phyloP scores from a whole-genome alignment of 2,329 filamentous ascomycete genomes.

The Neonectria neomacrospora region DNA sequence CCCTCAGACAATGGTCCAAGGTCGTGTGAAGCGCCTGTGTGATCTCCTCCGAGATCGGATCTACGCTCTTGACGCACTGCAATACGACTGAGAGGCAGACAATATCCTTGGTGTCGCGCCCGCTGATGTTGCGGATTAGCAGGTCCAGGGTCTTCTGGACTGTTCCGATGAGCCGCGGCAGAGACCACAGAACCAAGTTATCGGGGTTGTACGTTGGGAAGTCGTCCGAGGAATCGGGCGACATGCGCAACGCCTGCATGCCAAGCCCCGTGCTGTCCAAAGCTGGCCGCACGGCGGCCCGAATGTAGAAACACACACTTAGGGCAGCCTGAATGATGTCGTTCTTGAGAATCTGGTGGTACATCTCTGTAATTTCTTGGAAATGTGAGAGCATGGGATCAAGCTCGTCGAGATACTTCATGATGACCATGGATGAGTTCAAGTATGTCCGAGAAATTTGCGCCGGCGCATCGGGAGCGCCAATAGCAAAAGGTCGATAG shows the following conservation, averaged over 20 bases:
- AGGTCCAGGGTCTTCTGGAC: conserved; percentile 61
- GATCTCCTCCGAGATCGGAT: conserved; percentile 56
- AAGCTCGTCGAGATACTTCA: conserved; percentile 65
- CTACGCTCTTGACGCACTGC: conserved; percentile 55
- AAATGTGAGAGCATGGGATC: conserved; percentile 60
- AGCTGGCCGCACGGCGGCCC: conserved; percentile 45
- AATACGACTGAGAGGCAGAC: conserved; percentile 61
- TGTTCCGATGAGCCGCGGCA: conserved; percentile 53
- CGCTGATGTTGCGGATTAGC: conserved; percentile 58
- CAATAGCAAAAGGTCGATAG: conserved; percentile 66
- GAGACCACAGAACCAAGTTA: conserved; percentile 56
- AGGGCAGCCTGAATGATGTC: conserved; percentile 67
- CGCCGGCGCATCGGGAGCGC: conserved; percentile 60
- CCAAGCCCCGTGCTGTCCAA: conserved; percentile 46
- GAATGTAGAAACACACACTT: conserved; percentile 66
- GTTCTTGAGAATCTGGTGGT: conserved; percentile 62
- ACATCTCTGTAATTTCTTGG: conserved; percentile 61
- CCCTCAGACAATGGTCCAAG: conserved; percentile 58
- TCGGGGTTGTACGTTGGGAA: conserved; percentile 49
- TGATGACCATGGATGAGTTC: conserved; percentile 65
- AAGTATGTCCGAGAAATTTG: conserved; percentile 65
- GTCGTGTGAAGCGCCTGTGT: conserved; percentile 54
- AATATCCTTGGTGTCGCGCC: conserved; percentile 63
- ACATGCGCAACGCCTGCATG: conserved; percentile 48
- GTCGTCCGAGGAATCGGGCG: conserved; percentile 50